These are phyloP conservation scores for Triticum urartu DNA, from an alignment of 176 grass and related monocot genomes.

Conservation along the genomic window DNA sequence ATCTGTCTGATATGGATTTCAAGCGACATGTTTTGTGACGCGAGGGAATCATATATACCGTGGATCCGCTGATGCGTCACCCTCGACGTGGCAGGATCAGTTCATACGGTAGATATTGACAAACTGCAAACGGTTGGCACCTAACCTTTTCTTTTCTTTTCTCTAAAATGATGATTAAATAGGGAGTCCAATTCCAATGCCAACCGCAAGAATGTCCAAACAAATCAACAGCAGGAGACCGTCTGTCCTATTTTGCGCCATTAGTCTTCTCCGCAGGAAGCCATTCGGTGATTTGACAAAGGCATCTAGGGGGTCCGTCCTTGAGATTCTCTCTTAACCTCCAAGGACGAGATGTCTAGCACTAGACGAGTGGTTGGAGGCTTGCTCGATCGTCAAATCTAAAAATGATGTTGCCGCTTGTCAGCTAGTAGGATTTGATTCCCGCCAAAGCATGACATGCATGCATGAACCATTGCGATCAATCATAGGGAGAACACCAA, in stretches of 20 bases:
- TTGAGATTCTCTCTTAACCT: slow-evolving; percentile 38
- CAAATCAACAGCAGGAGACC: background rate
- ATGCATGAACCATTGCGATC: slow-evolving; percentile 35
- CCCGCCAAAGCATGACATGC: slow-evolving; percentile 18
- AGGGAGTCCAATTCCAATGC: background rate
- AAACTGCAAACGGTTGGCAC: background rate
- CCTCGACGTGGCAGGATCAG: background rate
- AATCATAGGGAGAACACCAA: slow-evolving; percentile 39
- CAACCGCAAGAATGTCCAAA: background rate
- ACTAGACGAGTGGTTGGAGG: slow-evolving; percentile 35
- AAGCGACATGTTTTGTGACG: background rate
- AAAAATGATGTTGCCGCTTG: slow-evolving; percentile 38
- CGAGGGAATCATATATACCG: background rate
- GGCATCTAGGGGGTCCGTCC: slow-evolving; percentile 16
- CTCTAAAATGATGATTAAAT: background rate
- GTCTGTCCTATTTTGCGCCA: slow-evolving; percentile 2
- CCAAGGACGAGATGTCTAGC: slow-evolving; percentile 10
- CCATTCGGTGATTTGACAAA: slow-evolving; percentile 44
- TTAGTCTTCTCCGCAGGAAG: background rate
- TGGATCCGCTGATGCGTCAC: background rate
- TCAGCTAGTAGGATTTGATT: slow-evolving; percentile 63
- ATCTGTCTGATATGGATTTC: background rate
- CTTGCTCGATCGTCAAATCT: slow-evolving; percentile 38
- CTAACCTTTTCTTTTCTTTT: background rate
- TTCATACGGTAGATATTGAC: background rate